These are phyloP conservation scores for Skeletonema marinoi DNA, from an alignment of 108 stramenopile species.

Conservation along the genomic window DNA sequence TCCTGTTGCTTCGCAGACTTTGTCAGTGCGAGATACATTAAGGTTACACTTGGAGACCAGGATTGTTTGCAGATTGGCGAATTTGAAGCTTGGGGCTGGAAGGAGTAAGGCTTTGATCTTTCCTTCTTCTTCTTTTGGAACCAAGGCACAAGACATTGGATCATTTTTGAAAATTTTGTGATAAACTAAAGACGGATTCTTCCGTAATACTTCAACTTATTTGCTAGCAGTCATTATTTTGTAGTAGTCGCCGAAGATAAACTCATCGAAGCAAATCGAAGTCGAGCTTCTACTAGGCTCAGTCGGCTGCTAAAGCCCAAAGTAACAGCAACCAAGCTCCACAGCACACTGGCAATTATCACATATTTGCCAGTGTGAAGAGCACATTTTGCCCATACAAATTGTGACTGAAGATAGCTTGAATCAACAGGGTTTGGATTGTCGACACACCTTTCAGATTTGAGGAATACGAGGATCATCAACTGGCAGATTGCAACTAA, in stretches of 20 bases:
- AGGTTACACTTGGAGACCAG: neutral
- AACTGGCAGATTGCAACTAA: neutral
- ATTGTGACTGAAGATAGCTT: neutral
- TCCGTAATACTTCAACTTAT: neutral
- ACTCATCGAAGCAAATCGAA: neutral
- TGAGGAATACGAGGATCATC: slow-evolving; percentile 1
- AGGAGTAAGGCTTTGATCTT: neutral
- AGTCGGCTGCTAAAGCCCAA: neutral
- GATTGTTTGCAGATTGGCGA: slow-evolving; percentile 21
- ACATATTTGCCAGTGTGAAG: neutral
- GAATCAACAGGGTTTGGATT: neutral
- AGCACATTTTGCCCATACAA: neutral
- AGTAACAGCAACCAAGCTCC: neutral
- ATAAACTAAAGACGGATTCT: neutral
- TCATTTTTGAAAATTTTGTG: neutral
- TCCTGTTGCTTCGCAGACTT: neutral
- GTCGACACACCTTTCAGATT: neutral
- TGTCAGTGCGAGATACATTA: slow-evolving; percentile 5
- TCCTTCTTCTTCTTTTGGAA: neutral
- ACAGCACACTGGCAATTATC: neutral
- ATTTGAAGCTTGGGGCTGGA: neutral
- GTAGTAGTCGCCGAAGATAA: neutral
- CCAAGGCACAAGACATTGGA: neutral
- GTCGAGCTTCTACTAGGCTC: neutral
- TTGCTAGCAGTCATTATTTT: neutral